Evolutionary conservation across 345 rosid genomes (phyloP).

Genomic region (Chamaenerion angustifolium): DNA sequence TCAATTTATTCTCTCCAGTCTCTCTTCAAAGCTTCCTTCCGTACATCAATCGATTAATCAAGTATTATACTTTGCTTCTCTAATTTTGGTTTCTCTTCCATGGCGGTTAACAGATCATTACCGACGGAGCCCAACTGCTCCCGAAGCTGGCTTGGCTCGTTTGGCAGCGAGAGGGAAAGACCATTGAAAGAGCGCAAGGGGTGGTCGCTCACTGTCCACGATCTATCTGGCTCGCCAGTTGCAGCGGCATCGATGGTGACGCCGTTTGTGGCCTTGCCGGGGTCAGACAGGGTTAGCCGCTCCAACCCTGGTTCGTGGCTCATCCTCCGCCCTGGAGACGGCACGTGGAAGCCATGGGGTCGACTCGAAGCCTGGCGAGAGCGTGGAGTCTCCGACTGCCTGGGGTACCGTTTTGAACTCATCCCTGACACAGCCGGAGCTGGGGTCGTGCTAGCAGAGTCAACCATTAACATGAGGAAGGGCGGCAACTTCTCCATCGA

Average conservation of each 20-base stretch:
- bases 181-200: constrained; percentile 72
- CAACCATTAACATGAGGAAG: constrained; percentile 40
- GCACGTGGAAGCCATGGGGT: constrained; percentile 93
- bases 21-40: background rate
- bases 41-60: constrained; percentile 1
- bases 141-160: constrained; percentile 63
- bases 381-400: constrained; percentile 53
- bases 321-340: constrained; percentile 62
- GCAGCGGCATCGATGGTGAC: constrained; percentile 76
- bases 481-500: constrained; percentile 79
- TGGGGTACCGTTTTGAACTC: constrained; percentile 68
- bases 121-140: constrained; percentile 35
- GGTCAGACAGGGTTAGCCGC: constrained; percentile 78
- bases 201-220: constrained; percentile 87
- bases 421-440: constrained; percentile 54
- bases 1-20: background rate
- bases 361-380: constrained; percentile 93
- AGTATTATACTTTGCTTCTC: background rate
- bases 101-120: constrained; percentile 30
- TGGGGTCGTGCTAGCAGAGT: constrained; percentile 60
- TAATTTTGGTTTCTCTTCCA: constrained; percentile 1
- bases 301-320: constrained; percentile 90
- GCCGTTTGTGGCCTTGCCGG: constrained; percentile 77
- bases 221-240: constrained; percentile 81
- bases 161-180: constrained; percentile 73